Base-by-base conservation (phyloP, 1,284 basidiomycete species). In the Trichosporon faecale region DNA sequence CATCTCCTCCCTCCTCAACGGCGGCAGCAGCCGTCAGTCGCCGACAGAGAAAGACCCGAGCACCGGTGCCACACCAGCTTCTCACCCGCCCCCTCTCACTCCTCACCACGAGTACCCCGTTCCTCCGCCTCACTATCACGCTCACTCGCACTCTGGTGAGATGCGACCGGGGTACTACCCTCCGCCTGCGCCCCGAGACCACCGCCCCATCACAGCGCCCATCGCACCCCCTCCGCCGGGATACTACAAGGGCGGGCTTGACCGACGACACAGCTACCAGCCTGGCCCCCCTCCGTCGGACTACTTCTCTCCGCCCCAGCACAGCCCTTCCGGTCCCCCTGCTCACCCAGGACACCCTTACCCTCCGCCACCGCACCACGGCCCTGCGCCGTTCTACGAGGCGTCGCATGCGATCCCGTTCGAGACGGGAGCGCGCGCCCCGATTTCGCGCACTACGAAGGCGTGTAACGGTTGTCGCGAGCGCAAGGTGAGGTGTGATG, bases 401-500 rank as follows among this genome's bases (percentile, higher is more conserved):
- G 37, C 57, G 11, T 29, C 60, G 46, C 14, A 25, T 57, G 65
- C 68, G 16, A 61, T 61, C 31, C 27, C 57, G 14, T 61, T 61
- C 27, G 57, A 61, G 12, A 71, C 75, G 29, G 77, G 77, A 1
- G 71, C 77, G 12, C 72, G 81, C 31, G 77, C 77, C 1, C 81
- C 81, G 2, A 83, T 83, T 33, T 80, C 79, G 18, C 72, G 81
- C 5, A 82, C 79, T 0, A 82, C 80, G 21, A 81, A 81, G 67
- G 81, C 81, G 1, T 83, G 81, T 70, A 81, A 83, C 66, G 76
- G 79, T 1, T 83, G 81, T 67, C 70, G 81, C n/a, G 73, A 74
- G 40, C 69, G 81, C 16, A 83, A 83, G 68, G 81, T 83, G 1
- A 70, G 81, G 21, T 83, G 81, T 64, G 80, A 81, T 69, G 80